Conservation (phyloP, 495 filamentous ascomycete species). For the Penicillium coprophilum region DNA sequence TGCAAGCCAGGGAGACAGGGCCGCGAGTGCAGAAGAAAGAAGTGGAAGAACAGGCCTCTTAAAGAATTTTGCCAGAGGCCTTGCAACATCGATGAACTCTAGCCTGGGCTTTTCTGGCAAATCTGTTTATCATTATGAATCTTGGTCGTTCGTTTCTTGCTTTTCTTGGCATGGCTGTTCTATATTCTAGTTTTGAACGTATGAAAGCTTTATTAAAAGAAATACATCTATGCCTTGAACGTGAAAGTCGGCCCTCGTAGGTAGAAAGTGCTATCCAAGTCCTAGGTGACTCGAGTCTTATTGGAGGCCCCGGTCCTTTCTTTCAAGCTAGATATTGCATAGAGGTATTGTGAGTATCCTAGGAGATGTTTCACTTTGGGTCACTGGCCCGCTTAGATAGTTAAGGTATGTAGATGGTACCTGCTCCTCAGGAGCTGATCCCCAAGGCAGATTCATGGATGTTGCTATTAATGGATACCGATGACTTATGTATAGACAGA, state of each 20-base stretch:
- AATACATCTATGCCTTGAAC: too few species aligned
- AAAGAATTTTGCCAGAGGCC: slow-evolving; percentile 7
- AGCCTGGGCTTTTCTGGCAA: background rate
- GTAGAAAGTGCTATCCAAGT: too few species aligned
- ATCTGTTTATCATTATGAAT: background rate
- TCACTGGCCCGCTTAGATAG: too few species aligned
- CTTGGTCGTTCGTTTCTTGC: background rate
- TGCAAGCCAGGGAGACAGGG: slow-evolving; percentile 10
- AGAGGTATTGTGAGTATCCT: too few species aligned
- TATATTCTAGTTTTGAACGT: background rate
- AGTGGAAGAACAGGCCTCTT: slow-evolving; percentile 2
- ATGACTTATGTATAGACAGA: background rate
- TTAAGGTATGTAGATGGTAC: too few species aligned
- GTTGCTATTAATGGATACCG: background rate
- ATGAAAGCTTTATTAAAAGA: background rate
- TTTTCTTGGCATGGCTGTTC: background rate
- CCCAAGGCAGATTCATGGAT: too few species aligned
- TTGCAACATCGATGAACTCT: slow-evolving; percentile 9
- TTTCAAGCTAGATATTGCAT: too few species aligned
- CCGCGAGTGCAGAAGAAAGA: slow-evolving; percentile 8
- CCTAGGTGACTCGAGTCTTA: too few species aligned
- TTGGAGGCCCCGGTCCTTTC: too few species aligned
- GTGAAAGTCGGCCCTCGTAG: too few species aligned
- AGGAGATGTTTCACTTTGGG: too few species aligned
- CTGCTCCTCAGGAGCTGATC: too few species aligned